Evolutionary conservation across 495 filamentous ascomycete species (phyloP), one percentile per base, ranked within the genome.

Genomic region (Jackrogersella multiformis): DNA sequence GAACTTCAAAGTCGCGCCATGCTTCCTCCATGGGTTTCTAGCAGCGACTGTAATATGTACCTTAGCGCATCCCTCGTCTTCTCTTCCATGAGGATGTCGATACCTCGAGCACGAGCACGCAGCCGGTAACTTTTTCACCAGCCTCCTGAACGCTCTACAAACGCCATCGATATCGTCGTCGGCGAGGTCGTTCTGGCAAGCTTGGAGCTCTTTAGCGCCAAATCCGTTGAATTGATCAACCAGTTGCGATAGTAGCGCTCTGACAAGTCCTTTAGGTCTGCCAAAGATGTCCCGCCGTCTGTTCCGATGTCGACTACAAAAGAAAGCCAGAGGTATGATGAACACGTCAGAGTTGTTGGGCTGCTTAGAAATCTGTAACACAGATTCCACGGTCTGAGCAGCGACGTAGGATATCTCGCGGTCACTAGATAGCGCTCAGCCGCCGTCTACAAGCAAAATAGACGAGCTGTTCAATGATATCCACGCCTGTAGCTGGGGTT

Each of bases 401-500:
- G 32, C 18, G 32, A 36, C 49, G 18, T 54, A 54, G 36, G 49
- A 54, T 54, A 54, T 36, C 49, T 54, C 49, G 12, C 10, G 2
- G 12, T 16, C 16, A 13, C 49, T 38, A 4, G 49, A 24, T 35
- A 54, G 30, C 2, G 6, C 49, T 13, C 49, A 54, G 1, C 49
- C 49, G 5, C 49, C 49, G 18, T 54, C 32, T 38, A 54, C 49
- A 36, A 54, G 49, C n/a, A 54, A 12, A 13, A 54, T 6, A n/a
- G 49, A 54, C 32, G 49, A 54, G 20, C 49, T 35, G 13, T 54
- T 38, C 15, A 54, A 10, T 6, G 49, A 54, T 32, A 54, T 54
- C 49, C 49, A 54, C 18, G 49, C 49, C n/a, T 54, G 49, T 13
- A 54, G 49, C 6, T 54, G 49, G n/a, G 49, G 32, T 16, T 54